Conservation (phyloP, 352 stramenopile species). For the Saprolegnia diclina region DNA sequence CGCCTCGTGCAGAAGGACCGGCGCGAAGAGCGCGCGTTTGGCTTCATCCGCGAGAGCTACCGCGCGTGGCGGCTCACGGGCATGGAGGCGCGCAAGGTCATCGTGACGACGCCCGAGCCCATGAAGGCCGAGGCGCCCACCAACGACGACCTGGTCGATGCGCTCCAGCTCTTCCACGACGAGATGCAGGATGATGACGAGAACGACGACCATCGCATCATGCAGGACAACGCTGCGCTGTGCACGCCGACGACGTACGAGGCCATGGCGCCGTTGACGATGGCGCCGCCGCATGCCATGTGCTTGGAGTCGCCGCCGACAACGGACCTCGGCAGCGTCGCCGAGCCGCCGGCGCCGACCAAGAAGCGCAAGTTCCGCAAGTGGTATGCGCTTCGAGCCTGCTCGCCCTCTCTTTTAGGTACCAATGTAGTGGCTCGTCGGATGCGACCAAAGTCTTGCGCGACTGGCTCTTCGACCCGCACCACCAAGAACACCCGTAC, state of each 20-base stretch:
- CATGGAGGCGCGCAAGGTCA: conserved; percentile 5
- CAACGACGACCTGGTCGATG: background rate
- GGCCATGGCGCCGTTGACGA: background rate
- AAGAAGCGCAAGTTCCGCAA: conserved; percentile 29
- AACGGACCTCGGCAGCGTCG: background rate
- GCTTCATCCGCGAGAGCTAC: conserved; percentile 27
- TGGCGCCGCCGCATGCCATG: background rate
- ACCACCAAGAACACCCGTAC: conserved; percentile 28
- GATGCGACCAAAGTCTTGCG: conserved; percentile 24
- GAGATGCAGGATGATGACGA: background rate
- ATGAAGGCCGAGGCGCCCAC: background rate
- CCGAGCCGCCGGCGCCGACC: background rate
- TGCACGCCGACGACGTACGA: background rate
- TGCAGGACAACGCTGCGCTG: background rate
- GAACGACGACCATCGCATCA: background rate
- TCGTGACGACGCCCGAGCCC: too few relatives aligned
- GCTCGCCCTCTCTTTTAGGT: background rate
- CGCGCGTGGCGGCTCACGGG: conserved; percentile 13
- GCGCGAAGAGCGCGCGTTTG: conserved; percentile 23
- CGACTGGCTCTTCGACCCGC: conserved; percentile 27
- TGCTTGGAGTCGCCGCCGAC: background rate
- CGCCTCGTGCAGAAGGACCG: conserved; percentile 21
- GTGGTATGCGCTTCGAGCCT: conserved; percentile 8
- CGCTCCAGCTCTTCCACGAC: background rate
- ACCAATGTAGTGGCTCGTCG: conserved; percentile 14